Evolutionary conservation across 2,329 filamentous ascomycete genomes (phyloP).

Genomic region (Epicoccum sorghinum): DNA sequence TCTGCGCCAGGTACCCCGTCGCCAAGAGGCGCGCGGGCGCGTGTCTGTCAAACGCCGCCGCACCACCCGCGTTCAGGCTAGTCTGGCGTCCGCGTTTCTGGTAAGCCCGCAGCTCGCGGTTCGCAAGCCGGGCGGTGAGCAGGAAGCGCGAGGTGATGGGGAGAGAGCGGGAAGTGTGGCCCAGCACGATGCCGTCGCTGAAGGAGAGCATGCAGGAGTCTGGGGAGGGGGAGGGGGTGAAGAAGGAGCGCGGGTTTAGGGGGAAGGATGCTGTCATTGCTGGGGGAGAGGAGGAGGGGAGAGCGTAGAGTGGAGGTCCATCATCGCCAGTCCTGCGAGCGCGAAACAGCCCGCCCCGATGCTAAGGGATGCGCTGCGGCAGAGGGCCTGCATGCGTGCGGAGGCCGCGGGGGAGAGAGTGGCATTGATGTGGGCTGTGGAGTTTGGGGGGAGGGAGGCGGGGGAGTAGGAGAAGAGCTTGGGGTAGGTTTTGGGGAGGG

Average conservation of each 20-base stretch:
- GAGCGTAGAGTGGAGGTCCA: constrained; percentile 49
- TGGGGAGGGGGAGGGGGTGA: constrained; percentile 45
- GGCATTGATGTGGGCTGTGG: constrained; percentile 41
- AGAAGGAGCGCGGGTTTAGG: constrained; percentile 54
- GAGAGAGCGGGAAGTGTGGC: constrained; percentile 47
- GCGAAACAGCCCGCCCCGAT: constrained; percentile 56
- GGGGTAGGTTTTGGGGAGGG: constrained; percentile 41
- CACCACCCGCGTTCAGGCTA: not conserved
- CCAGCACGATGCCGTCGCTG: constrained; percentile 54
- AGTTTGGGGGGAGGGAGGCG: constrained; percentile 43
- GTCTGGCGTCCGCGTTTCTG: constrained; percentile 49
- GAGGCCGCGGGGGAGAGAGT: constrained; percentile 43
- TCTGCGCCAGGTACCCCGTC: constrained; percentile 50
- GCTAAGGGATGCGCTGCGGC: constrained; percentile 46
- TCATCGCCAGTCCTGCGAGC: constrained; percentile 54
- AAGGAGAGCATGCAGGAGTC: constrained; percentile 57
- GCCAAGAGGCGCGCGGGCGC: constrained; percentile 51
- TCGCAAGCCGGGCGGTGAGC: constrained; percentile 49
- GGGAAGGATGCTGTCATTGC: constrained; percentile 55
- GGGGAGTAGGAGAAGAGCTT: constrained; percentile 49
- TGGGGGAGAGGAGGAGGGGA: constrained; percentile 28
- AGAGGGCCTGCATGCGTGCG: constrained; percentile 46
- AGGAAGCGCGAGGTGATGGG: constrained; percentile 47
- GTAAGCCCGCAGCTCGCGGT: constrained; percentile 51
- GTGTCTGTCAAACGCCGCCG: constrained; percentile 36